Evolutionary conservation across 441 rosid species (phyloP).

Genomic region (Mallotus repandus): DNA sequence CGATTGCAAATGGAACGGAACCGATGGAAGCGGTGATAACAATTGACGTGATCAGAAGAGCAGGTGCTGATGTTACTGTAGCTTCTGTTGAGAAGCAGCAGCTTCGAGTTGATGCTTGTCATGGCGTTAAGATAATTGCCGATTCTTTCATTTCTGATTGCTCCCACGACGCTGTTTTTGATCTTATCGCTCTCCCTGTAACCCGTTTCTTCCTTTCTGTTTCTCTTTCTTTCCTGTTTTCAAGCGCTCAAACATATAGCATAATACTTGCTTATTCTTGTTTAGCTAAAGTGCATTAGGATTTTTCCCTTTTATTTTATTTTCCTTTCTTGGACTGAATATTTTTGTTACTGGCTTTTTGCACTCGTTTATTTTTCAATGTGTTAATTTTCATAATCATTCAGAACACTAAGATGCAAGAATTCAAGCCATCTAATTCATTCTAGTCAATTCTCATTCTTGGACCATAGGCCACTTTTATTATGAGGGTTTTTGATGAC

Average conservation of each 20-base stretch:
- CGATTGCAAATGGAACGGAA: slow-evolving; percentile 86
- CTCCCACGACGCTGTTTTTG: slow-evolving; percentile 48
- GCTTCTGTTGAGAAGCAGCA: slow-evolving; percentile 71
- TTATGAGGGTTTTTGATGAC: too few species aligned
- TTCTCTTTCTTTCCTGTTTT: not conserved
- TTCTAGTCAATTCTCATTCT: too few species aligned
- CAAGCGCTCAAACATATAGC: too few species aligned
- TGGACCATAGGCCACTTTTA: too few species aligned
- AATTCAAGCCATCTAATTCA: too few species aligned
- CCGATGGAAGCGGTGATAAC: slow-evolving; percentile 89
- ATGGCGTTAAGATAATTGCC: slow-evolving; percentile 70
- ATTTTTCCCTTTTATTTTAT: not conserved
- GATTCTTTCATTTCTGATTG: slow-evolving; percentile 64
- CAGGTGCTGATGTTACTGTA: slow-evolving; percentile 82
- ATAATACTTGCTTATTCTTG: too few species aligned
- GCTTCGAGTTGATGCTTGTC: slow-evolving; percentile 63
- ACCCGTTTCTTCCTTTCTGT: not conserved
- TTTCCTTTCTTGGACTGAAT: not conserved
- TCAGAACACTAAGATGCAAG: not conserved
- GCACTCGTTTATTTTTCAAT: not conserved
- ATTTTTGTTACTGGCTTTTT: not conserved
- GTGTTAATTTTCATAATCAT: too few species aligned
- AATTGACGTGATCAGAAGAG: slow-evolving; percentile 72
- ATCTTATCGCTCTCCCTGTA: slow-evolving; percentile 85
- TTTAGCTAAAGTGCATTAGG: too few species aligned